Evolutionary conservation across 2,329 filamentous ascomycete species (phyloP).

Genomic region (Alternaria burnsii): DNA sequence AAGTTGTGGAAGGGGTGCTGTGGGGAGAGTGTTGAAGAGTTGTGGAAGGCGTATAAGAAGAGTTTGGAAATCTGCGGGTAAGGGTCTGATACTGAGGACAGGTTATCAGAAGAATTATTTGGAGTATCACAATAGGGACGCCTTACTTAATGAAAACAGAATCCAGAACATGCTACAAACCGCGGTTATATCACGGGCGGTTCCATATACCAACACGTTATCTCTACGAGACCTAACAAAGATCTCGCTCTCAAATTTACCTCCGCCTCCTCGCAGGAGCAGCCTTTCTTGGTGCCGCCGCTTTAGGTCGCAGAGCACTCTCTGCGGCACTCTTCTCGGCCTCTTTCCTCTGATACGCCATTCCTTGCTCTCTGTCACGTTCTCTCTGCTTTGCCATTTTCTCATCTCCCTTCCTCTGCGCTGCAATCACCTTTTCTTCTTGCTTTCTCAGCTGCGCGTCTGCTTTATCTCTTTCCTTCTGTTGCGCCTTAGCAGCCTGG

Average conservation of each 20-base stretch:
- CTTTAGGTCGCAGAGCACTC: neutral
- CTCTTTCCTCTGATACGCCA: neutral
- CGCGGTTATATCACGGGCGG: neutral
- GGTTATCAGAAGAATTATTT: neutral
- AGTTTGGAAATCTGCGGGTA: slow-evolving; percentile 47
- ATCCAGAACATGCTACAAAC: neutral
- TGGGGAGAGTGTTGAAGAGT: slow-evolving; percentile 68
- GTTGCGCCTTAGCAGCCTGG: neutral
- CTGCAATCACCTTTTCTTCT: neutral
- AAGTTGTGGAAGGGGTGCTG: slow-evolving; percentile 74
- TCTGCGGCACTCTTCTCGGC: neutral
- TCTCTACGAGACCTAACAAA: neutral
- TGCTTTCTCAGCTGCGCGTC: neutral
- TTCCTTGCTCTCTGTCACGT: neutral
- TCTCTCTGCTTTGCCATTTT: neutral
- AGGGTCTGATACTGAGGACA: neutral
- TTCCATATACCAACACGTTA: neutral
- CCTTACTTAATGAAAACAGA: neutral
- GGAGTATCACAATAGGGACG: neutral
- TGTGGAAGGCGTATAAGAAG: slow-evolving; percentile 78
- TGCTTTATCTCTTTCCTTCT: neutral
- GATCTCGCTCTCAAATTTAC: neutral
- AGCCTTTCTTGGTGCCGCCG: neutral
- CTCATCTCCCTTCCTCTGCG: neutral
- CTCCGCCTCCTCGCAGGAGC: neutral